Evolutionary conservation across 2,329 filamentous ascomycete genomes (phyloP).

Genomic region (Ceratocystis eucalypticola): DNA sequence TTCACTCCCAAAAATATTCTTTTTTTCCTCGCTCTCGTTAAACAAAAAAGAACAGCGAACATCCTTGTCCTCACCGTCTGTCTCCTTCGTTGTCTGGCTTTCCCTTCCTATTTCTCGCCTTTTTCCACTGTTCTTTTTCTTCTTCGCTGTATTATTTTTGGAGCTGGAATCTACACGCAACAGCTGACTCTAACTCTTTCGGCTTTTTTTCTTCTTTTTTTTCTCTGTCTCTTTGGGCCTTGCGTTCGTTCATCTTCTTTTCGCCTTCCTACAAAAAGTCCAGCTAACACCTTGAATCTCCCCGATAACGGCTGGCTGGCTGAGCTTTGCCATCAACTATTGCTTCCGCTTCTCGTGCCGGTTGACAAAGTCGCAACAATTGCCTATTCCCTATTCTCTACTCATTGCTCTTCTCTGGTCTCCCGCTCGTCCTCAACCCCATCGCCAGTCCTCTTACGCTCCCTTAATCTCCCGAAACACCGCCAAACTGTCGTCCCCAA

Average conservation of each 20-base stretch:
- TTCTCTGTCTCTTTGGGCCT: background rate
- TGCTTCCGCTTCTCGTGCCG: too few relatives aligned
- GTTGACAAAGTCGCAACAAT: background rate
- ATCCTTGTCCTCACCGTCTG: slow-evolving; percentile 3
- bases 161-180: background rate
- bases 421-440: slow-evolving; percentile 1
- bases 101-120: background rate
- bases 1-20: background rate
- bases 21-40: slow-evolving; percentile 3
- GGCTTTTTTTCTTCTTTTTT: background rate
- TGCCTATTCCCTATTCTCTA: background rate
- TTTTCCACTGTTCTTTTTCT: background rate
- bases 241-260: background rate
- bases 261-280: background rate
- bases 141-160: background rate
- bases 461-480: slow-evolving; percentile 39
- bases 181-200: background rate
- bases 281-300: background rate
- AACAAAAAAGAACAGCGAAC: background rate
- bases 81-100: slow-evolving; percentile 7
- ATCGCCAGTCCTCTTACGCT: too few relatives aligned
- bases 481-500: slow-evolving; percentile 90
- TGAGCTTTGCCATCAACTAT: too few relatives aligned
- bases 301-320: too few relatives aligned
- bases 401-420: background rate